phyloP scores from a whole-genome alignment of 2,329 filamentous ascomycete genomes.

The Venturia pyrina region DNA sequence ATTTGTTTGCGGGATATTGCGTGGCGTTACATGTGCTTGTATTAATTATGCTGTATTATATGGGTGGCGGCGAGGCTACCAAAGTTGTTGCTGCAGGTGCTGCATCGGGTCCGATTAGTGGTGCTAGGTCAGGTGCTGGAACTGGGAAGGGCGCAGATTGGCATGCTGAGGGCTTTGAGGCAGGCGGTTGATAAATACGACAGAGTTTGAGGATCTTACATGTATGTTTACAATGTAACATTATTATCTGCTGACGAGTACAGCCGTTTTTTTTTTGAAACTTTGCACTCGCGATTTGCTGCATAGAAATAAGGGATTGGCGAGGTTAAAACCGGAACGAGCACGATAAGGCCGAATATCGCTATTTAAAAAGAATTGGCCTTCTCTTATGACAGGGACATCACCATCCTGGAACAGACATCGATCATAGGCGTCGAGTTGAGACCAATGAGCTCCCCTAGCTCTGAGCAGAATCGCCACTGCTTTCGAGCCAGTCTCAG shows the following conservation, averaged over 20 bases:
- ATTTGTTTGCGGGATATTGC: conserved; percentile 88
- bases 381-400: no score
- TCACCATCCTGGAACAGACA: no score
- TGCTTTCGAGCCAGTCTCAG: no score
- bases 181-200: conserved; percentile 14
- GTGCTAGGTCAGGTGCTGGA: conserved; percentile 14
- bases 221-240: neutral
- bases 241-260: neutral
- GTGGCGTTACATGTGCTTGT: conserved; percentile 79
- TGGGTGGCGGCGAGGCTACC: conserved; percentile 41
- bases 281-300: no score
- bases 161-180: conserved; percentile 28
- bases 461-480: no score
- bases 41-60: conserved; percentile 78
- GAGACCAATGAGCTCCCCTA: no score
- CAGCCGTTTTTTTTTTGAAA: neutral
- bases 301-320: no score
- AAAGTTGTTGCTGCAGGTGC: conserved; percentile 18
- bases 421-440: no score
- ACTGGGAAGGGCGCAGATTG: conserved; percentile 19
- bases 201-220: neutral
- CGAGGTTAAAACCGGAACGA: no score
- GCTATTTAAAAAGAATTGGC: no score
- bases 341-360: no score
- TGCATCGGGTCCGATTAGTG: neutral